These are phyloP conservation scores for Ceriops zippeliana DNA, from an alignment of 345 rosid genomes.

Conservation along the genomic window DNA sequence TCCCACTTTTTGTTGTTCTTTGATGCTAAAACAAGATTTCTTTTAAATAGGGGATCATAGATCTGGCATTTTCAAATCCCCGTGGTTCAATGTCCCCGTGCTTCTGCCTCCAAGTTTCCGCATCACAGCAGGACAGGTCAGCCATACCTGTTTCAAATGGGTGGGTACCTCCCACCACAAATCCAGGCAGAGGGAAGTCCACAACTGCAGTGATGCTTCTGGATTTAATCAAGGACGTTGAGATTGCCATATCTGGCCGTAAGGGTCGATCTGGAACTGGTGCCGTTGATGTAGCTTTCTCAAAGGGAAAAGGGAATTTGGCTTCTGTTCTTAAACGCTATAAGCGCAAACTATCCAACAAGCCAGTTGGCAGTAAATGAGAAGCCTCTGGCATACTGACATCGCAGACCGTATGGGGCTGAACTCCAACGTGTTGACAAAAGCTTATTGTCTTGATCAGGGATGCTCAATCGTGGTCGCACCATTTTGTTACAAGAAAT, in stretches of 20 bases:
- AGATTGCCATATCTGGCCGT: conserved; percentile 75
- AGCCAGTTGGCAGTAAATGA: conserved; percentile 32
- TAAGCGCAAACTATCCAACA: conserved; percentile 73
- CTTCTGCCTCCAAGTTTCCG: conserved; percentile 75
- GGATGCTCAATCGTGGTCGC: conserved; percentile 5
- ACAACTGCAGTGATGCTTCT: conserved; percentile 62
- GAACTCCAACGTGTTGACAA: too few species aligned
- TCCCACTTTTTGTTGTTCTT: not conserved
- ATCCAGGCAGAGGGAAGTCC: conserved; percentile 73
- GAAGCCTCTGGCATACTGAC: not conserved
- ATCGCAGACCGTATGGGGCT: too few species aligned
- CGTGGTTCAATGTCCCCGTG: conserved; percentile 71
- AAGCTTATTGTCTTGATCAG: too few species aligned
- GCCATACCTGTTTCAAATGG: conserved; percentile 58
- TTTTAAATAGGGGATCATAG: conserved; percentile 67
- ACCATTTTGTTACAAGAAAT: conserved; percentile 20
- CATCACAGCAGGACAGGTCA: conserved; percentile 45
- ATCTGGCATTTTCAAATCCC: conserved; percentile 74
- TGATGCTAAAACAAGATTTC: conserved; percentile 5
- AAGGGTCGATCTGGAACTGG: conserved; percentile 91
- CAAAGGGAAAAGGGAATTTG: conserved; percentile 87
- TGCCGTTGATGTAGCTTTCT: conserved; percentile 96
- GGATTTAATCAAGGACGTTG: conserved; percentile 81
- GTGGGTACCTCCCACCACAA: conserved; percentile 64
- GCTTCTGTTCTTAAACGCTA: conserved; percentile 96